Evolutionary conservation across 2,329 filamentous ascomycete genomes (phyloP).

Genomic region (Apiospora malaysiana): DNA sequence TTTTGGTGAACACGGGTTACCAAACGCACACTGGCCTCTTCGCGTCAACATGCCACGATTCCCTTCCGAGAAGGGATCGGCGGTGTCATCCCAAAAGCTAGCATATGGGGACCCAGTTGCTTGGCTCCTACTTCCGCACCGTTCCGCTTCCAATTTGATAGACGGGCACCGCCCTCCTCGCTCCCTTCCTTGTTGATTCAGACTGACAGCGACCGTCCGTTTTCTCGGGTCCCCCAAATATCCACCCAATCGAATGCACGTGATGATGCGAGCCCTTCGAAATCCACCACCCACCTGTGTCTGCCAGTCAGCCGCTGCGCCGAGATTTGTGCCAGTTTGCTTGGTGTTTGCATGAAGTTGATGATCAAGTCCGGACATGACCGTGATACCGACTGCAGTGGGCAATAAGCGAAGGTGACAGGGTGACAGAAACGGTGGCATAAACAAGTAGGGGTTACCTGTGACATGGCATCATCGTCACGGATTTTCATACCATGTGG

Average conservation of each 20-base stretch:
- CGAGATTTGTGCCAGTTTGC: background rate
- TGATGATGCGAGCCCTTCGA: background rate
- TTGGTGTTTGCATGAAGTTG: background rate
- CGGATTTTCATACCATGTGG: background rate
- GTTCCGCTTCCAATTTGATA: background rate
- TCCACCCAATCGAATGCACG: background rate
- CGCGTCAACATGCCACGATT: background rate
- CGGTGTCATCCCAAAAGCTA: background rate
- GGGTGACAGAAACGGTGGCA: background rate
- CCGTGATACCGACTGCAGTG: background rate
- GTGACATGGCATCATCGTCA: background rate
- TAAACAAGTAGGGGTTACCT: background rate
- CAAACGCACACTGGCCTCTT: background rate
- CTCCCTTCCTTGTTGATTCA: background rate
- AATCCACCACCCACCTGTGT: background rate
- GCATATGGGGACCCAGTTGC: background rate
- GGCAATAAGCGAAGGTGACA: background rate
- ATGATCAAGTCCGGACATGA: background rate
- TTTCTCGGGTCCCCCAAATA: background rate
- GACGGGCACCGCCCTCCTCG: too few species aligned
- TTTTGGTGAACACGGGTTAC: background rate
- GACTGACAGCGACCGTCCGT: background rate
- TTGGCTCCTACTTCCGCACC: slow-evolving; percentile 7
- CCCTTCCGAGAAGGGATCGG: background rate
- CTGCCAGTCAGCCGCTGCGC: background rate